Percentiles rank a stretch among this genome's conserved stretches.
phyloP scores from a whole-genome alignment of 2,329 filamentous ascomycete genomes.

The Botryosphaeria dothidea region DNA sequence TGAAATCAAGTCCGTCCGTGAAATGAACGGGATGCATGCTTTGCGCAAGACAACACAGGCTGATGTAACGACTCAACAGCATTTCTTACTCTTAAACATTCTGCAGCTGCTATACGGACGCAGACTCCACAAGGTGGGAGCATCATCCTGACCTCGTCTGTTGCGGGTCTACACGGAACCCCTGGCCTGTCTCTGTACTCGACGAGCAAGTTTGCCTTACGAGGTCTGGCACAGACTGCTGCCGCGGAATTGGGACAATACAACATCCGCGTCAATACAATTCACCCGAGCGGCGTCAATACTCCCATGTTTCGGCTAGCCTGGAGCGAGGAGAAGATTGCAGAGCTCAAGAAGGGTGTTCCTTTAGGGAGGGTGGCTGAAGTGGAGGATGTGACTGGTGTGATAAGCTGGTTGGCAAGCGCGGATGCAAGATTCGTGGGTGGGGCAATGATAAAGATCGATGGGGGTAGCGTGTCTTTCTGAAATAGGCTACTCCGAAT shows the following conservation, averaged over 20 bases:
- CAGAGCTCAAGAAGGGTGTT: conserved; percentile 34
- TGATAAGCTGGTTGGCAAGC: conserved; percentile 41
- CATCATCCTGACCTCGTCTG: conserved; percentile 42
- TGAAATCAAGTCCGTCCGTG: conserved; percentile 37
- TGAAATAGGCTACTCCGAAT: too few species aligned
- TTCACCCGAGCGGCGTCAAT: conserved; percentile 42
- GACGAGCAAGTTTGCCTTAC: conserved; percentile 39
- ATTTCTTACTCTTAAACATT: conserved; percentile 41
- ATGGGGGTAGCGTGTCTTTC: conserved; percentile 26
- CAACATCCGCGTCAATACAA: conserved; percentile 43
- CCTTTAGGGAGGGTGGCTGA: conserved; percentile 38
- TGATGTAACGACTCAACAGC: conserved; percentile 22
- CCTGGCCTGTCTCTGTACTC: conserved; percentile 40
- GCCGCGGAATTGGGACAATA: conserved; percentile 40
- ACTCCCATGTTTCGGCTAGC: conserved; percentile 37
- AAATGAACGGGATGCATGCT: too few species aligned
- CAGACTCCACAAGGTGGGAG: conserved; percentile 34
- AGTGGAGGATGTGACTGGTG: conserved; percentile 40
- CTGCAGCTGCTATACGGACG: conserved; percentile 35
- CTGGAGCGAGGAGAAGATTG: conserved; percentile 37
- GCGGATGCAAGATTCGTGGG: conserved; percentile 43
- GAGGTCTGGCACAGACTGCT: conserved; percentile 41
- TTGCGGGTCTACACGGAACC: conserved; percentile 40
- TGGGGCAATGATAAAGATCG: conserved; percentile 36
- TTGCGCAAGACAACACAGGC: not conserved